Percentiles rank a stretch among this genome's conserved stretches.
Conservation (phyloP, 139 green algal genomes). For the Pleodorina starrii region DNA sequence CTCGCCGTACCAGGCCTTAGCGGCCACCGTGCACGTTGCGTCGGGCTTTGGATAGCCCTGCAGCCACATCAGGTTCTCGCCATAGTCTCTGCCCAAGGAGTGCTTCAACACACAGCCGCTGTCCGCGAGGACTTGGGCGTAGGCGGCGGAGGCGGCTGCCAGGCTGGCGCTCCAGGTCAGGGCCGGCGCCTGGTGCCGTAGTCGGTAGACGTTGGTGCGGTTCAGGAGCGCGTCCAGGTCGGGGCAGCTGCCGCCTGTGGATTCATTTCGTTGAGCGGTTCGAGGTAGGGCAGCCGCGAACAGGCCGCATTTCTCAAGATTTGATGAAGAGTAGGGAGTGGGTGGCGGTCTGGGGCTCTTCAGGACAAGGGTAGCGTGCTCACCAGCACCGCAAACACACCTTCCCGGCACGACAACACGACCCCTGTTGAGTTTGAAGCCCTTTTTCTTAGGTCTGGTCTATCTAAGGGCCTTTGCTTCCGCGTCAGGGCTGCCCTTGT, state of each 20-base stretch:
- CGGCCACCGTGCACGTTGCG: not conserved
- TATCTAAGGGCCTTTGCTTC: too few relatives aligned
- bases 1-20: not conserved
- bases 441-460: too few relatives aligned
- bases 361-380: too few relatives aligned
- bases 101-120: not conserved
- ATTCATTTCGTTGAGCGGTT: too few relatives aligned
- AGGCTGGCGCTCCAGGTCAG: not conserved
- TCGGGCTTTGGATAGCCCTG: not conserved
- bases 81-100: not conserved
- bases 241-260: not conserved
- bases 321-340: too few relatives aligned
- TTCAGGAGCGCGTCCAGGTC: not conserved
- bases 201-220: not conserved
- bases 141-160: not conserved
- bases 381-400: too few relatives aligned
- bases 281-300: too few relatives aligned
- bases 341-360: too few relatives aligned
- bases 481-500: too few relatives aligned
- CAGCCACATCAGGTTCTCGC: slow-evolving; percentile 4
- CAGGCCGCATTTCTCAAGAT: too few relatives aligned
- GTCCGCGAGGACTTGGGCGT: not conserved
- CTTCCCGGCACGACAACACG: too few relatives aligned
- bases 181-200: not conserved
- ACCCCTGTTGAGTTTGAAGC: too few relatives aligned